A percentile compares a stretch with the other conserved stretches of the same genome.
These are phyloP conservation scores for Coleophoma cylindrospora DNA, from an alignment of 2,329 filamentous ascomycete species.

Conservation along the genomic window DNA sequence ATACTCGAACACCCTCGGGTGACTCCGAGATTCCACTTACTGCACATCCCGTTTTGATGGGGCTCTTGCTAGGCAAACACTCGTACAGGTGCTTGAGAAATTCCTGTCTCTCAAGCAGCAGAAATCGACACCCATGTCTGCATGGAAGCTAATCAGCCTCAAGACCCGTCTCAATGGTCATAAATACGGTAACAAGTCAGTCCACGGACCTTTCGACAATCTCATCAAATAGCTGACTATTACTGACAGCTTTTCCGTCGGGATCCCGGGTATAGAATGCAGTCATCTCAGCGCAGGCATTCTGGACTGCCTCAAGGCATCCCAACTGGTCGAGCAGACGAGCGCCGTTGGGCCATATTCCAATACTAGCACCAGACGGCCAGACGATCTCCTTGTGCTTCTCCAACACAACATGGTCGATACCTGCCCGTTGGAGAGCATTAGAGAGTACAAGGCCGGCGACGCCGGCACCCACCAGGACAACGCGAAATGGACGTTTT, in stretches of 20 bases:
- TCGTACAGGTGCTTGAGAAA: slow-evolving; percentile 2
- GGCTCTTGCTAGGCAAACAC: neutral
- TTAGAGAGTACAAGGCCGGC: slow-evolving; percentile 3
- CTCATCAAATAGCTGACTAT: neutral
- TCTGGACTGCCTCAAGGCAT: slow-evolving; percentile 4
- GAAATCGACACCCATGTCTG: neutral
- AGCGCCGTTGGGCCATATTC: slow-evolving; percentile 27
- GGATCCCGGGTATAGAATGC: neutral
- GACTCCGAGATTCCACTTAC: slow-evolving; percentile 3
- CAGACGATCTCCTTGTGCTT: neutral
- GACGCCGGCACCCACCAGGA: neutral
- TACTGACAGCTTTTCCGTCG: neutral
- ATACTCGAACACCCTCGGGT: slow-evolving; percentile 3
- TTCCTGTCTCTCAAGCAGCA: neutral
- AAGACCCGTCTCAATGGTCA: no score
- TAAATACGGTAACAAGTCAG: neutral
- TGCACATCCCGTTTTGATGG: slow-evolving; percentile 1
- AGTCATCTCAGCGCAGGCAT: neutral
- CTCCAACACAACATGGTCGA: slow-evolving; percentile 6
- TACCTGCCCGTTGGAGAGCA: neutral
- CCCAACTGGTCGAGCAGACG: slow-evolving; percentile 45
- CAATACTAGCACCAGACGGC: slow-evolving; percentile 1
- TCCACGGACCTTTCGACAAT: neutral
- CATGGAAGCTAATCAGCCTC: neutral
- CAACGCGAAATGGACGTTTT: no score